phyloP scores from a whole-genome alignment of 306 rosid species.

The Aeschynomene evenia region DNA sequence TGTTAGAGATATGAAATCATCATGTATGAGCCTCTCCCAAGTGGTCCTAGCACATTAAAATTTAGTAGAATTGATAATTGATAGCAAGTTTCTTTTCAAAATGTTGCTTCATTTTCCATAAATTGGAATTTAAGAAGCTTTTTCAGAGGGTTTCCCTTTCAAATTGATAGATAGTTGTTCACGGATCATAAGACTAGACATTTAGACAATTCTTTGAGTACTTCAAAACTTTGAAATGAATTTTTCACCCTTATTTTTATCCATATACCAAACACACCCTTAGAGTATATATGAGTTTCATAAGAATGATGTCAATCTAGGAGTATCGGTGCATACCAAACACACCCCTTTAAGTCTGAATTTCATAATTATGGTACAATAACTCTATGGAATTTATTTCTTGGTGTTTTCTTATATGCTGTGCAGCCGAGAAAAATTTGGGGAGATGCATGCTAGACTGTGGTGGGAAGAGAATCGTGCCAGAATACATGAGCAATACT shows the following conservation, averaged over 20 bases:
- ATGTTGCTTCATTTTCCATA: background rate
- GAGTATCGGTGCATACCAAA: background rate
- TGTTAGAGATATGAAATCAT: background rate
- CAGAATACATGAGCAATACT: slow-evolving; percentile 91
- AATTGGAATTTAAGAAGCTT: background rate
- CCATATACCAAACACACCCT: background rate
- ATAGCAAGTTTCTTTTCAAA: background rate
- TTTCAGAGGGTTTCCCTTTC: background rate
- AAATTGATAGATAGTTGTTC: background rate
- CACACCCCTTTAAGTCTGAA: too few species aligned
- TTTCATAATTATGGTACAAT: too few species aligned
- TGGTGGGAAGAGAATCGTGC: slow-evolving; percentile 99
- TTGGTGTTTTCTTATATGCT: slow-evolving; percentile 7
- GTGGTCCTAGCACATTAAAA: background rate
- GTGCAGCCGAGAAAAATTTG: slow-evolving; percentile 92
- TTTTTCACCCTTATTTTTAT: background rate
- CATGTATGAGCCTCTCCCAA: background rate
- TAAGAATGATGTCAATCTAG: background rate
- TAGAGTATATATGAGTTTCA: slow-evolving; percentile 7
- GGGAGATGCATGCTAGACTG: slow-evolving; percentile 92
- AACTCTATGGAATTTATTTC: slow-evolving; percentile 27
- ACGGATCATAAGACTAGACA: background rate
- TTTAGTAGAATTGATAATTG: background rate
- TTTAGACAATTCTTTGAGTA: background rate
- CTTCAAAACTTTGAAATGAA: background rate